These are phyloP conservation scores for Amaranthus tricolor DNA, from an alignment of 179 eudicot species.

Conservation along the genomic window DNA sequence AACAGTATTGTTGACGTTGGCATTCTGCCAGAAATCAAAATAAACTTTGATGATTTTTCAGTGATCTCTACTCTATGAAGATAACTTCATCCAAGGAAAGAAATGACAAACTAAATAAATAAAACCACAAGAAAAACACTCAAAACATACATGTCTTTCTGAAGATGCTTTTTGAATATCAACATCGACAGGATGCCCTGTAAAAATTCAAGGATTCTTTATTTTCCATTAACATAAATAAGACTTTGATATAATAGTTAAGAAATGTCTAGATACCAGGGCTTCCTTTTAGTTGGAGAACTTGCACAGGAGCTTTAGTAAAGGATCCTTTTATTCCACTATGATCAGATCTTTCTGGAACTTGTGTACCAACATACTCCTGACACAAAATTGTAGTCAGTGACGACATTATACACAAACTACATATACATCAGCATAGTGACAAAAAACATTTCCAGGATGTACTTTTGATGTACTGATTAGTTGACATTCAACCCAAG, in stretches of 20 bases:
- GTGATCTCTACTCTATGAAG: not conserved
- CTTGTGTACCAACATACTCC: constrained; percentile 18
- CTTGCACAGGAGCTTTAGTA: not conserved
- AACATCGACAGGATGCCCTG: constrained; percentile 42
- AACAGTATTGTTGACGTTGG: constrained; percentile 27
- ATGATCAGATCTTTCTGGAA: constrained; percentile 13
- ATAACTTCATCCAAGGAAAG: not conserved
- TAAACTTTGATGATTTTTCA: not conserved
- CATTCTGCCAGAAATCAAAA: constrained; percentile 40
- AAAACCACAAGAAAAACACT: not conserved
- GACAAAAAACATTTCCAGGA: not conserved
- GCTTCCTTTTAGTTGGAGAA: not conserved
- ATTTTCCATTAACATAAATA: constrained; percentile 1
- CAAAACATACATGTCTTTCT: constrained; percentile 37
- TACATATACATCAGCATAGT: not conserved
- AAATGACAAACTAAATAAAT: not conserved
- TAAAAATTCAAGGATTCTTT: constrained; percentile 21
- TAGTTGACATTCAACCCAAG: not conserved
- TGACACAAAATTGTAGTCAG: constrained; percentile 16
- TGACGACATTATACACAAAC: constrained; percentile 1
- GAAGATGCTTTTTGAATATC: constrained; percentile 29
- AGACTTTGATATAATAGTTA: not conserved
- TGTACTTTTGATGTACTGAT: constrained; percentile 2
- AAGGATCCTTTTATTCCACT: constrained; percentile 17
- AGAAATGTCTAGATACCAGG: constrained; percentile 22